Conservation (phyloP, 495 filamentous ascomycete genomes). For the Jackrogersella minutella region DNA sequence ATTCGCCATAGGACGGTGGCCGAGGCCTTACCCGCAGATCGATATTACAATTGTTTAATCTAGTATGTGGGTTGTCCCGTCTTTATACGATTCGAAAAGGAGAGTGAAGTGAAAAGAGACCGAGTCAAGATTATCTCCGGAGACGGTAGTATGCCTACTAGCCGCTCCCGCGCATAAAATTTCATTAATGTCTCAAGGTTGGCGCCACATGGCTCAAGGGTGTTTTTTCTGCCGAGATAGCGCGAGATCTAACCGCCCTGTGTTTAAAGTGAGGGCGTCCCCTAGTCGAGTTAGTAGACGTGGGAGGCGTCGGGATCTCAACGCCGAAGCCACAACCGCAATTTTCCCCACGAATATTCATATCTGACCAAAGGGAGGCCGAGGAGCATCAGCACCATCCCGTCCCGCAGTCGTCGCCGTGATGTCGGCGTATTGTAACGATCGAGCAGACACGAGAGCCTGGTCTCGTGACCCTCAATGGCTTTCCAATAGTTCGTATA, state of each 20-base stretch:
- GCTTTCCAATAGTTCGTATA: slow-evolving; percentile 35
- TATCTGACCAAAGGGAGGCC: neutral
- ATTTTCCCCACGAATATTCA: slow-evolving; percentile 17
- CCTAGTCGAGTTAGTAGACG: slow-evolving; percentile 13
- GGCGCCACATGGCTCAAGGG: slow-evolving; percentile 23
- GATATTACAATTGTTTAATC: slow-evolving; percentile 34
- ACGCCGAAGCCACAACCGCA: slow-evolving; percentile 23
- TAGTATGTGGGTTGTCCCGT: slow-evolving; percentile 4
- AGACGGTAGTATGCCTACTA: slow-evolving; percentile 2
- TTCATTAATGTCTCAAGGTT: slow-evolving; percentile 16
- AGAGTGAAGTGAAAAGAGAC: neutral
- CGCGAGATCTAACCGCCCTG: slow-evolving; percentile 17
- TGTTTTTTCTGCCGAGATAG: slow-evolving; percentile 20
- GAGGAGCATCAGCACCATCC: slow-evolving; percentile 20
- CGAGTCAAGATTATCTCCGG: slow-evolving; percentile 1
- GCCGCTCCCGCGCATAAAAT: slow-evolving; percentile 9
- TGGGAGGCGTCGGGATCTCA: slow-evolving; percentile 37
- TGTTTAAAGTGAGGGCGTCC: slow-evolving; percentile 5
- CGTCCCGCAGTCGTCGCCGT: slow-evolving; percentile 22
- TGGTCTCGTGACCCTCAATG: slow-evolving; percentile 7
- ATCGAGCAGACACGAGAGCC: neutral
- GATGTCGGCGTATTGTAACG: slow-evolving; percentile 18
- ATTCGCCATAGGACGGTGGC: slow-evolving; percentile 9
- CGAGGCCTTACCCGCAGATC: slow-evolving; percentile 26
- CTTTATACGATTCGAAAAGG: neutral